Conservation (phyloP, 352 stramenopile species). For the Globisporangium emineosum region DNA sequence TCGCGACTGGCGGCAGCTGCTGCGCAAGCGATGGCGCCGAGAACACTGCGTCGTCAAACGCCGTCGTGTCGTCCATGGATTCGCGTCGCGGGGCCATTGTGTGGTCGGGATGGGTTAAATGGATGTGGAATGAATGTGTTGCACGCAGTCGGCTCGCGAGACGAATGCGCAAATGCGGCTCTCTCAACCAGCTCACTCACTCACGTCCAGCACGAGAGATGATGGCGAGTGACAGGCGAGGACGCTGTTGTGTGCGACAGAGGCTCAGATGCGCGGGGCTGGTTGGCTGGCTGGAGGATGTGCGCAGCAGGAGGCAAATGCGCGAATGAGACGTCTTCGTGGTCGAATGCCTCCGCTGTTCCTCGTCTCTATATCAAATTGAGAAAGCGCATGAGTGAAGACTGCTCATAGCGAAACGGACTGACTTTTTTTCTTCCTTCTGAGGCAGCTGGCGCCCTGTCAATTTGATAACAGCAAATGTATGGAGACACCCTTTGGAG, state of each 20-base stretch:
- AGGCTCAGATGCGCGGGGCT: not conserved
- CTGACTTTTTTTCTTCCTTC: not conserved
- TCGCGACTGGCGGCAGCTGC: slow-evolving; percentile 59
- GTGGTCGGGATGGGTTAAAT: not conserved
- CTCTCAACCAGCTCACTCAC: not conserved
- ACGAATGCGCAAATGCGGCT: slow-evolving; percentile 2
- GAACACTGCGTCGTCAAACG: slow-evolving; percentile 1
- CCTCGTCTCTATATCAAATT: not conserved
- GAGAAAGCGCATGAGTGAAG: too few relatives aligned
- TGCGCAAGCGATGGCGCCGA: slow-evolving; percentile 23
- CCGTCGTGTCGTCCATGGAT: slow-evolving; percentile 19
- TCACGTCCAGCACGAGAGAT: not conserved
- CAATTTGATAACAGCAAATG: not conserved
- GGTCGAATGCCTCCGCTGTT: not conserved
- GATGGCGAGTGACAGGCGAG: not conserved
- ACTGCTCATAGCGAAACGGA: not conserved
- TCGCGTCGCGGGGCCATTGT: slow-evolving; percentile 16
- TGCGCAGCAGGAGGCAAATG: slow-evolving; percentile 21
- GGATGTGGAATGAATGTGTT: not conserved
- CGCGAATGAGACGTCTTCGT: slow-evolving; percentile 23
- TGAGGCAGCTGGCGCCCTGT: not conserved
- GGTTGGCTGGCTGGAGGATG: not conserved
- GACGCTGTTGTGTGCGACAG: not conserved
- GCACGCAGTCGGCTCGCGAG: not conserved
- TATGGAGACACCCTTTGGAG: not conserved